Conservation (phyloP, 768 basidiomycete genomes). For the Lactarius deliciosus region DNA sequence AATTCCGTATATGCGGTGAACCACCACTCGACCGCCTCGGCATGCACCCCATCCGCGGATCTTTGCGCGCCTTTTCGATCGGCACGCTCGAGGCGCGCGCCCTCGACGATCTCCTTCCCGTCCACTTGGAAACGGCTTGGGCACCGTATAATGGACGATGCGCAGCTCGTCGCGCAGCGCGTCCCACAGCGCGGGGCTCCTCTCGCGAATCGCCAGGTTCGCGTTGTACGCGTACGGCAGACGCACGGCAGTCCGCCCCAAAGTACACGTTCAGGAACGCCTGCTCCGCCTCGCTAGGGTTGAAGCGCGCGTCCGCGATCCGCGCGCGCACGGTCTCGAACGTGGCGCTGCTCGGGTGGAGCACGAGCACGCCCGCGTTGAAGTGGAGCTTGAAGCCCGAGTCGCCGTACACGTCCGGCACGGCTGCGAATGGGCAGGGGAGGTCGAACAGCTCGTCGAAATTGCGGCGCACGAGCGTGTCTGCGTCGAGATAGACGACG, state of each 20-base stretch:
- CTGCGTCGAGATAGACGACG: slow-evolving; percentile 44
- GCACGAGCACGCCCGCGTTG: slow-evolving; percentile 40
- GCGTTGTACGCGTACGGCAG: slow-evolving; percentile 41
- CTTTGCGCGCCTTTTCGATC: slow-evolving; percentile 25
- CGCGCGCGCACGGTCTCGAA: slow-evolving; percentile 37
- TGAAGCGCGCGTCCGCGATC: slow-evolving; percentile 42
- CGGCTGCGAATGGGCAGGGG: slow-evolving; percentile 45
- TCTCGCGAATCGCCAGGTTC: slow-evolving; percentile 39
- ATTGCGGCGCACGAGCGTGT: slow-evolving; percentile 44
- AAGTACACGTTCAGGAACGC: slow-evolving; percentile 45
- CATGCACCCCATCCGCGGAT: slow-evolving; percentile 23
- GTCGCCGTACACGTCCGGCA: slow-evolving; percentile 40
- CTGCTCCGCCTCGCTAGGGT: slow-evolving; percentile 43
- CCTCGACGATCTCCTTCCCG: slow-evolving; percentile 29
- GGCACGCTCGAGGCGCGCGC: slow-evolving; percentile 30
- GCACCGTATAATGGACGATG: slow-evolving; percentile 39
- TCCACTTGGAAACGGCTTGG: slow-evolving; percentile 34
- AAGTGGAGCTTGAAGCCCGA: slow-evolving; percentile 40
- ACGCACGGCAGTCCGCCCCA: slow-evolving; percentile 34
- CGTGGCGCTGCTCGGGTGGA: slow-evolving; percentile 36
- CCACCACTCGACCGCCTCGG: slow-evolving; percentile 35
- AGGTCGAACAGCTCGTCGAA: slow-evolving; percentile 47
- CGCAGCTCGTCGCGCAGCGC: slow-evolving; percentile 35
- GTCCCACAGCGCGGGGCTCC: slow-evolving; percentile 37
- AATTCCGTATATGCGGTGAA: slow-evolving; percentile 31